Conservation (phyloP, 768 basidiomycete species). For the Agaricus blazei region DNA sequence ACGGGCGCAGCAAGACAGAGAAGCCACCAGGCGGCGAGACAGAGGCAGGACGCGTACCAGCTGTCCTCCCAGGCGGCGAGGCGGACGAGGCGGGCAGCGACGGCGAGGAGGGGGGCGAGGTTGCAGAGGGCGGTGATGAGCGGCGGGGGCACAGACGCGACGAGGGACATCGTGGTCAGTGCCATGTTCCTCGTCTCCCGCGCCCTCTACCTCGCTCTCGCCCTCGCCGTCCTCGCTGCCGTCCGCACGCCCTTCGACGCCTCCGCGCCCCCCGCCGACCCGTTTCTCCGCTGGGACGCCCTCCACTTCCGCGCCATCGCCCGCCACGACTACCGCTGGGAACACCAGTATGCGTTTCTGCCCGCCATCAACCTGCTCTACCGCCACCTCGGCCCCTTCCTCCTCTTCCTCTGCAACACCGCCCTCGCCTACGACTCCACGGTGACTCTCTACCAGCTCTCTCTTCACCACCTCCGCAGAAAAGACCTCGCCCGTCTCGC, state of each 20-base stretch:
- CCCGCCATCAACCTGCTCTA: conserved; percentile 53
- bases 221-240: conserved; percentile 16
- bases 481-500: conserved; percentile 53
- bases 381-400: conserved; percentile 17
- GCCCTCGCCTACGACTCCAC: conserved; percentile 37
- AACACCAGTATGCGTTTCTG: conserved; percentile 87
- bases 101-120: conserved; percentile 51
- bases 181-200: conserved; percentile 12
- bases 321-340: conserved; percentile 48
- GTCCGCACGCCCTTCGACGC: conserved; percentile 34
- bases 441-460: conserved; percentile 54
- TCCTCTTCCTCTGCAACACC: conserved; percentile 28
- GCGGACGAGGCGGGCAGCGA: conserved; percentile 37
- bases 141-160: conserved; percentile 44
- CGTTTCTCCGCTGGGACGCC: conserved; percentile 74
- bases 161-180: conserved; percentile 34
- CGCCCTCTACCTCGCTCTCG: conserved; percentile 22
- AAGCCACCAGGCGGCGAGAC: conserved; percentile 74
- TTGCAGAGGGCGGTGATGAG: conserved; percentile 57
- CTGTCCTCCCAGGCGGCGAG: conserved; percentile 52
- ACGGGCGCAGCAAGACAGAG: conserved; percentile 56
- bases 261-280: conserved; percentile 21
- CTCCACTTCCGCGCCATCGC: conserved; percentile 79
- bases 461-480: conserved; percentile 26
- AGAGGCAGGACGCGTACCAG: conserved; percentile 61